Conservation (phyloP, 2,329 filamentous ascomycete genomes). For the Lasiodiplodia sp. region DNA sequence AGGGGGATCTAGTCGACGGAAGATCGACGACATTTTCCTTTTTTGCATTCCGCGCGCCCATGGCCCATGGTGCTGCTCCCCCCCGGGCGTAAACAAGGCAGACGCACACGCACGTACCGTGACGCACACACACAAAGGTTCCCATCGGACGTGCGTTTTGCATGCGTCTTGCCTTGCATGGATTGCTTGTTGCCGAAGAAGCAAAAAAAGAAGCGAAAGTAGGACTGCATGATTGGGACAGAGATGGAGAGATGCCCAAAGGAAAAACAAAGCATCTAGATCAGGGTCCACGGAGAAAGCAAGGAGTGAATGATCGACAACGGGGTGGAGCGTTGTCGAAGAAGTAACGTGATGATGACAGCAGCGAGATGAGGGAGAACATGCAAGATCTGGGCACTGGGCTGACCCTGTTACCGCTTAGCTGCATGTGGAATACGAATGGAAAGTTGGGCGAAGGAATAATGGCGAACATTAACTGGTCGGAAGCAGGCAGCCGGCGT, state of each 20-base stretch:
- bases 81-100: not conserved
- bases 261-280: not conserved
- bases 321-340: not conserved
- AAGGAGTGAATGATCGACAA: not conserved
- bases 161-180: not conserved
- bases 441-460: not conserved
- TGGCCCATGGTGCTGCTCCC: too few relatives aligned
- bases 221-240: not conserved
- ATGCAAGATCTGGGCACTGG: not conserved
- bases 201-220: slow-evolving; percentile 14
- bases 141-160: not conserved
- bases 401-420: not conserved
- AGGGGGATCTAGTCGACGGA: not conserved
- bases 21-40: not conserved
- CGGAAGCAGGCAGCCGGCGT: not conserved
- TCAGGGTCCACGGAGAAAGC: not conserved
- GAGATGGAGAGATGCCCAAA: not conserved
- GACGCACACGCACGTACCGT: not conserved
- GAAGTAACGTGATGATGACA: not conserved
- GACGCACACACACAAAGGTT: not conserved
- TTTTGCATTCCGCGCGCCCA: not conserved
- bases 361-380: not conserved
- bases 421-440: not conserved
- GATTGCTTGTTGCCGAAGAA: slow-evolving; percentile 6
- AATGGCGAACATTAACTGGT: not conserved